Base-by-base conservation (phyloP, 2,329 filamentous ascomycete genomes). In the Aspergillus arachidicola region DNA sequence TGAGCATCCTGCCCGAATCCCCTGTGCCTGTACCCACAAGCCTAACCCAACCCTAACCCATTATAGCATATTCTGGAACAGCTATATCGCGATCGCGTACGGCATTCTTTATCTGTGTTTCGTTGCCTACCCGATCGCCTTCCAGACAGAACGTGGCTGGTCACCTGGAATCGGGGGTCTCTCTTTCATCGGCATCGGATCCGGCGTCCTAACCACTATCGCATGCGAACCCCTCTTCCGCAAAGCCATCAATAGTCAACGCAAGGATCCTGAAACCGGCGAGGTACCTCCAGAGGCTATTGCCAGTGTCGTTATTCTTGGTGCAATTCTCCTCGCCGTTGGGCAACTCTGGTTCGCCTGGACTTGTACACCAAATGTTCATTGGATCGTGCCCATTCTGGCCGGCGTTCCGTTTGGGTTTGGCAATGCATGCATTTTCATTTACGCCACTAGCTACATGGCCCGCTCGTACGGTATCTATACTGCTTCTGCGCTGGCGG, bases 101-200 rank as follows among this genome's bases (percentile, higher is more conserved):
- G 91, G 87, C 19, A 91, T 95, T 46, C 82, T 96, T 3, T 94
- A 94, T 71, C 86, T 96, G 26, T 94, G 91, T 77, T 96, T 96
- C 79, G 89, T 96, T 16, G 91, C 91, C 11, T 95, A 95, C 74
- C 93, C 93, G 0, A 89, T 95, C 62, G 89, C 95, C 57, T 96
- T 94, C 76, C 82, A 84, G 9, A 81, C 89, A 57, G 75, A 86
- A 59, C 89, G 93, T 14, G 91, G 91, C 60, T 97, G 92, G 92
- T 83, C 83, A 1, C 82, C 89, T 0, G 88, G 90, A 0, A 79
- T 90, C 45, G 86, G 88, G 0, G 93, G 93, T 0, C 85, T 96
- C 7, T 86, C 92, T 0, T 97, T 95, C 75, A 71, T 89, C 6
- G 93, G 91, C 14, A 87, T 89, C 46, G 85, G 85, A 2, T 76